Evolutionary conservation across 1,284 basidiomycete genomes (phyloP), one percentile per base, ranked within the genome.

Genomic region (Bjerkandera adusta): DNA sequence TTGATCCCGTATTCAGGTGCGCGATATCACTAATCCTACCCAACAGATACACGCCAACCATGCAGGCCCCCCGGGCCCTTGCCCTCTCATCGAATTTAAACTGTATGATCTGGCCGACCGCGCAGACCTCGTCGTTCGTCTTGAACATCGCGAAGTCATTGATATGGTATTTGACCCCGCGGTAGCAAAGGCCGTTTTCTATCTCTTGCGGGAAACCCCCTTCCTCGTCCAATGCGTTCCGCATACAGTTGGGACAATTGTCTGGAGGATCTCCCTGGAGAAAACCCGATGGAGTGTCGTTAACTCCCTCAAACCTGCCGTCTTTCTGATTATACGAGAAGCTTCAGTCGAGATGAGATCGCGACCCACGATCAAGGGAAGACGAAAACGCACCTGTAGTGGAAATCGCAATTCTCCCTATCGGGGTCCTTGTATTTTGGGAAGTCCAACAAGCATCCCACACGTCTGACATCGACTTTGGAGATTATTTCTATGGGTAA

Each of bases 61-160:
- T 43, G 15, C 49, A 38, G 12, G 30, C 21, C 15, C 48, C 45
- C 12, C 36, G 44, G 16, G 35, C 11, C 32, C 57, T 36, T 26
- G 49, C 42, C 21, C 22, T 22, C 12, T 22, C 21, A 10, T 25
- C 24, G 2, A 22, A 41, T 22, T 42, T 27, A 5, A 63, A 39
- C 5, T 45, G 44, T 3, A 49, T 26, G 34, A 75, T 62, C 21
- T 71, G 69, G 1, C 63, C 73, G 29, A 76, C 58, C 13, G 58
- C 53, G 15, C 68, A 71, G 3, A 68, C 62, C 13, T 62, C 51
- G 4, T 62, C 52, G 20, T 18, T 43, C 1, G 69, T 64, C 36
- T 67, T 68, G 56, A 79, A 72, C 3, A 81, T 62, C 7, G 76
- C 72, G 50, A 75, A 84, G 42, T 87, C 83, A 41, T 76, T 58